These are phyloP conservation scores for Podosphaera xanthii DNA, from an alignment of 2,329 filamentous ascomycete genomes.

Conservation along the genomic window DNA sequence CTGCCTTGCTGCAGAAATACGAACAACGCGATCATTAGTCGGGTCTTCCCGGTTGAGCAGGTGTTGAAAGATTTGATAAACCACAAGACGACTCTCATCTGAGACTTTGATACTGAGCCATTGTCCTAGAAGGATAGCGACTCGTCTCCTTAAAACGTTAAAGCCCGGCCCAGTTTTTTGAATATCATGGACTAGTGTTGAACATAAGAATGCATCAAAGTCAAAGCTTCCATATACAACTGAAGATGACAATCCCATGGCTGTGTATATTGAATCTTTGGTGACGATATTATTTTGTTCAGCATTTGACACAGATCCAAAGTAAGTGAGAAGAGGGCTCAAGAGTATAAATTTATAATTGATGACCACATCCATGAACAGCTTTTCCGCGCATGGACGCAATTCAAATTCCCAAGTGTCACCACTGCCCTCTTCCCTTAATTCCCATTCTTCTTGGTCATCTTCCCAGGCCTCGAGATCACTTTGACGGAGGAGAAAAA, in stretches of 20 bases:
- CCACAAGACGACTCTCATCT: slow-evolving; percentile 41
- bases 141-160: slow-evolving; percentile 67
- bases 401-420: slow-evolving; percentile 85
- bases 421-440: slow-evolving; percentile 61
- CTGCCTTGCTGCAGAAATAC: slow-evolving; percentile 72
- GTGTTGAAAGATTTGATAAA: slow-evolving; percentile 79
- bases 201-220: slow-evolving; percentile 58
- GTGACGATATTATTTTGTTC: slow-evolving; percentile 41
- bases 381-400: slow-evolving; percentile 74
- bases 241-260: slow-evolving; percentile 65
- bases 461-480: slow-evolving; percentile 87
- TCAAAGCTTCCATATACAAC: slow-evolving; percentile 55
- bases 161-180: slow-evolving; percentile 39
- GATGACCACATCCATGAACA: slow-evolving; percentile 77
- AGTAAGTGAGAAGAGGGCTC: slow-evolving; percentile 60
- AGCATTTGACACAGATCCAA: slow-evolving; percentile 50
- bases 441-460: slow-evolving; percentile 89
- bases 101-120: slow-evolving; percentile 68
- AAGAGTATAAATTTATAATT: slow-evolving; percentile 70
- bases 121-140: slow-evolving; percentile 70
- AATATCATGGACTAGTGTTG: slow-evolving; percentile 56
- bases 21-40: slow-evolving; percentile 75
- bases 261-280: slow-evolving; percentile 88
- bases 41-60: slow-evolving; percentile 56
- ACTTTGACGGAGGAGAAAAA: slow-evolving; percentile 66